Conservation (phyloP, 176 grass and related monocot species). For the Paspalum vaginatum region DNA sequence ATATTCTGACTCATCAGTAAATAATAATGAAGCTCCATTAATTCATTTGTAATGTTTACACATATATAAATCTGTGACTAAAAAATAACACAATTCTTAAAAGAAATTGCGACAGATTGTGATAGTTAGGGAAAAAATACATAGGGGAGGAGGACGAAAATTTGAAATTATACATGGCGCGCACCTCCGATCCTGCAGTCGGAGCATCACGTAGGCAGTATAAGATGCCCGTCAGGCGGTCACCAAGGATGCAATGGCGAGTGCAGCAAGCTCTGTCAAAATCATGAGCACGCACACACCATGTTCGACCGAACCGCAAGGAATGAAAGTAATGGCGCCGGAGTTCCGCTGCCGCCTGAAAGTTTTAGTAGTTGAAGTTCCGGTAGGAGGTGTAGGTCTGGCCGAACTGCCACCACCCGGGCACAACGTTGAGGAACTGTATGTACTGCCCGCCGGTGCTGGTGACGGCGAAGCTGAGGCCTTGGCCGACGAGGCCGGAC, state of each 20-base stretch:
- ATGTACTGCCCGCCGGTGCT: slow-evolving; percentile 53
- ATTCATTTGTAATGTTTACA: neutral
- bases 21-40: neutral
- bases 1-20: neutral
- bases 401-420: slow-evolving; percentile 55
- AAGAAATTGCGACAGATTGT: neutral
- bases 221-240: neutral
- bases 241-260: slow-evolving; percentile 35
- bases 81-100: neutral
- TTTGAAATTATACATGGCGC: neutral
- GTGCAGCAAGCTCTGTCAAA: slow-evolving; percentile 42
- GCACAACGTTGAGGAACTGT: slow-evolving; percentile 38
- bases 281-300: slow-evolving; percentile 24
- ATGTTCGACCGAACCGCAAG: neutral
- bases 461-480: slow-evolving; percentile 56
- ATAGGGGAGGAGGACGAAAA: neutral
- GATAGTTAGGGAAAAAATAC: neutral
- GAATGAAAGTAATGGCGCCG: neutral
- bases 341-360: neutral
- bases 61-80: neutral
- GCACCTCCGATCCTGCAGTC: slow-evolving; percentile 37
- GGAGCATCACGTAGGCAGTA: slow-evolving; percentile 38
- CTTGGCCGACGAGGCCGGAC: slow-evolving; percentile 22
- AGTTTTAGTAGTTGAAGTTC: slow-evolving; percentile 53
- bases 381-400: slow-evolving; percentile 40